phyloP scores from a whole-genome alignment of 352 stramenopile species.

The Phytophthora agathidicida region DNA sequence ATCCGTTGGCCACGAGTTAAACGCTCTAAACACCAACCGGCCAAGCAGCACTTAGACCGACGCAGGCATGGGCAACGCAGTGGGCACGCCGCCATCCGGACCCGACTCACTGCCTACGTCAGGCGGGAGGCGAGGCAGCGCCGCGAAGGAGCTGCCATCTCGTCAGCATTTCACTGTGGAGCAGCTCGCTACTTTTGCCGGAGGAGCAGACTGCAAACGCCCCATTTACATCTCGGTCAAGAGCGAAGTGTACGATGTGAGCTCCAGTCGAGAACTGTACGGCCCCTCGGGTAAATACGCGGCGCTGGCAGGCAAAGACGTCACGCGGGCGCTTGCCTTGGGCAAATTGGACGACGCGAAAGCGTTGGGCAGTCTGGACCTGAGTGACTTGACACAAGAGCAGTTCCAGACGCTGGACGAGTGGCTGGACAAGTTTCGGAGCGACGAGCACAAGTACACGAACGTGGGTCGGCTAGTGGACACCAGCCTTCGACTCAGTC shows the following conservation, averaged over 20 bases:
- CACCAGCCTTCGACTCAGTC: slow-evolving; percentile 40
- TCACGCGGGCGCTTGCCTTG: slow-evolving; percentile 88
- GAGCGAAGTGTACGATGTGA: slow-evolving; percentile 95
- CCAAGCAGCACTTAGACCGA: too few species aligned
- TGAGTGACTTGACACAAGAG: slow-evolving; percentile 46
- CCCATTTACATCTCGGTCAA: slow-evolving; percentile 92
- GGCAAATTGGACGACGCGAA: slow-evolving; percentile 81
- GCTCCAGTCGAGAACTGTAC: slow-evolving; percentile 87
- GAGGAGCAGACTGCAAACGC: slow-evolving; percentile 53
- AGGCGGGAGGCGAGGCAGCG: slow-evolving; percentile 9
- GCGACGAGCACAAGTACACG: slow-evolving; percentile 87
- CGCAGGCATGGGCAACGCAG: slow-evolving; percentile 37
- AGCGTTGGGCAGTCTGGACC: slow-evolving; percentile 53
- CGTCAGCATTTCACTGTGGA: slow-evolving; percentile 73
- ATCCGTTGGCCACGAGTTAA: too few species aligned
- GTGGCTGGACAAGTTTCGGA: slow-evolving; percentile 87
- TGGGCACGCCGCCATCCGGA: slow-evolving; percentile 32
- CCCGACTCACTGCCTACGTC: slow-evolving; percentile 20
- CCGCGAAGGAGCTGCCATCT: slow-evolving; percentile 3
- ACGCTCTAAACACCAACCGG: too few species aligned
- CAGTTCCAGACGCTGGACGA: slow-evolving; percentile 50
- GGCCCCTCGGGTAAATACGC: slow-evolving; percentile 87
- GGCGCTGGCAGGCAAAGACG: slow-evolving; percentile 91
- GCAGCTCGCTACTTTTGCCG: slow-evolving; percentile 89
- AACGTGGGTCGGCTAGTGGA: slow-evolving; percentile 90